These are phyloP conservation scores for Santalum album DNA, from an alignment of 164 flowering plant genomes.

Conservation along the genomic window DNA sequence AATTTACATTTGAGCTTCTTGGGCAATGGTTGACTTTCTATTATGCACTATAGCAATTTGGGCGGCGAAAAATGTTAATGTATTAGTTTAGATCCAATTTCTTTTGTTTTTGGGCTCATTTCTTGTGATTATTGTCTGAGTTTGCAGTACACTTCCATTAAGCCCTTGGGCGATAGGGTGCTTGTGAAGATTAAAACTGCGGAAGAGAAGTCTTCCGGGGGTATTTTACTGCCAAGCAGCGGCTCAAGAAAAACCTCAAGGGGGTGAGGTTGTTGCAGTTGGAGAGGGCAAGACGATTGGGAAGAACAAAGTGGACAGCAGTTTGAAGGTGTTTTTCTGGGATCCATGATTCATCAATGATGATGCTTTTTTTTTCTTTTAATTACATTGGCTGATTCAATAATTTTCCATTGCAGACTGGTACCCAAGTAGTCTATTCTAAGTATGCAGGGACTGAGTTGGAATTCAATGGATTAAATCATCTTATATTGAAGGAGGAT, in stretches of 20 bases:
- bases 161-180: constrained; percentile 90
- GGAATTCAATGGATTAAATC: constrained; percentile 65
- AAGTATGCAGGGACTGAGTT: constrained; percentile 95
- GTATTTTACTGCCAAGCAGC: constrained; percentile 14
- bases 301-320: constrained; percentile 47
- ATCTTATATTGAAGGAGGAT: constrained; percentile 88
- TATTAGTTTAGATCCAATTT: not conserved
- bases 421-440: constrained; percentile 75
- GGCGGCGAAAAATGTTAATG: not conserved
- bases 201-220: not conserved
- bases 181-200: constrained; percentile 30
- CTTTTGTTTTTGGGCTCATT: not conserved
- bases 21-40: too few relatives aligned
- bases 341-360: too few relatives aligned
- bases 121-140: not conserved
- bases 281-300: constrained; percentile 90
- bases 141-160: constrained; percentile 62
- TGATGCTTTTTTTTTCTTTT: not conserved
- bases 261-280: constrained; percentile 89
- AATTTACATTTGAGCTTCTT: too few relatives aligned
- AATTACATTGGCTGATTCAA: not conserved
- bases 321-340: constrained; percentile 44
- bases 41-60: too few relatives aligned
- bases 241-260: constrained; percentile 79
- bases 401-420: constrained; percentile 30